These are phyloP conservation scores for Alternaria infectoria DNA, from an alignment of 2,329 filamentous ascomycete genomes.

Conservation along the genomic window DNA sequence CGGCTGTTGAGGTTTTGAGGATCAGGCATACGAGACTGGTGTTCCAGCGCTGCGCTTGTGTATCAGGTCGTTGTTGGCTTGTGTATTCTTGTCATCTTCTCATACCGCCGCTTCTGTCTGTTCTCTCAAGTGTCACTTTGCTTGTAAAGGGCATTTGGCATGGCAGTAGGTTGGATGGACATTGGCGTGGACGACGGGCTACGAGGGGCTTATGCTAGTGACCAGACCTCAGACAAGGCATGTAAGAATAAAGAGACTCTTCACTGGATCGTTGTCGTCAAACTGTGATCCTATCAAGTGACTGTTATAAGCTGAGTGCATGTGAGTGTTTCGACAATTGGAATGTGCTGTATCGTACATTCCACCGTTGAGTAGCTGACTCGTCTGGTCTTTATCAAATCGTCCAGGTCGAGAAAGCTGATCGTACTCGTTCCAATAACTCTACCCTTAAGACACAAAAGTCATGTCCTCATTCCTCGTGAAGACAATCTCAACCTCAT, in stretches of 20 bases:
- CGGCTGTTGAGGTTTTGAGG: background rate
- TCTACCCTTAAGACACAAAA: background rate
- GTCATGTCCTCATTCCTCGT: conserved; percentile 6
- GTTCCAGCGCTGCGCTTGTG: background rate
- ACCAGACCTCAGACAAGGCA: background rate
- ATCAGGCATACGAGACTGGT: accelerated
- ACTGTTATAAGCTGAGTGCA: background rate
- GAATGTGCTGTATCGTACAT: background rate
- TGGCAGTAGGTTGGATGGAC: background rate
- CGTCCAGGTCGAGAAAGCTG: background rate
- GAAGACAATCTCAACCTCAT: conserved; percentile 44
- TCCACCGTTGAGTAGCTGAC: background rate
- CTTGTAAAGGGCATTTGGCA: background rate
- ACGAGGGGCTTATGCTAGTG: background rate
- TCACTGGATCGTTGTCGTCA: background rate
- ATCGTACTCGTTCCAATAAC: background rate
- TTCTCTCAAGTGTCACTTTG: background rate
- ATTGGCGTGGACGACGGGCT: background rate
- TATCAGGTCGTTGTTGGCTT: background rate
- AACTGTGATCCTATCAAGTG: background rate
- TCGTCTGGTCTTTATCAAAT: background rate
- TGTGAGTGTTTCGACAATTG: accelerated
- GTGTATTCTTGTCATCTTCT: background rate
- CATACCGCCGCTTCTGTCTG: background rate
- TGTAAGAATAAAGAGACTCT: background rate